These are phyloP conservation scores for Proliferodiscus dingleyae DNA, from an alignment of 2,329 filamentous ascomycete genomes.

Conservation along the genomic window DNA sequence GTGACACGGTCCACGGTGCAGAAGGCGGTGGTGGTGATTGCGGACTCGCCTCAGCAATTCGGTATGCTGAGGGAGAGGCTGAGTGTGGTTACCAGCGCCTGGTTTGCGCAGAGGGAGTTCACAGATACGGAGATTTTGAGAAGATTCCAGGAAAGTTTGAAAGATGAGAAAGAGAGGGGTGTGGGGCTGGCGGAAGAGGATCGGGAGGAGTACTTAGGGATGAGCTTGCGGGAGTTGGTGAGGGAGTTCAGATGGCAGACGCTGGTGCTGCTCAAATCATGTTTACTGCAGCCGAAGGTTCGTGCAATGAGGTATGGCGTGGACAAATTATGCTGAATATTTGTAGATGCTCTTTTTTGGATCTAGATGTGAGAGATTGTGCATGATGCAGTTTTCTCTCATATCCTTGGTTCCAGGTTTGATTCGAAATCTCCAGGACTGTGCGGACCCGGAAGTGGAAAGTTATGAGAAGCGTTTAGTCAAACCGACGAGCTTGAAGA, in stretches of 20 bases:
- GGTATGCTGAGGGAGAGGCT: slow-evolving; percentile 86
- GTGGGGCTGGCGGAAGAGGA: slow-evolving; percentile 61
- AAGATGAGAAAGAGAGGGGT: slow-evolving; percentile 60
- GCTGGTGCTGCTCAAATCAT: slow-evolving; percentile 87
- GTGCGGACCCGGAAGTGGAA: slow-evolving; percentile 88
- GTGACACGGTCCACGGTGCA: slow-evolving; percentile 97
- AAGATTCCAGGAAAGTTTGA: slow-evolving; percentile 86
- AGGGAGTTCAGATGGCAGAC: slow-evolving; percentile 95
- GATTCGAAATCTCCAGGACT: slow-evolving; percentile 87
- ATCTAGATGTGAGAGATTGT: slow-evolving; percentile 89
- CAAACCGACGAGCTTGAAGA: slow-evolving; percentile 79
- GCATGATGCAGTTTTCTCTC: slow-evolving; percentile 97
- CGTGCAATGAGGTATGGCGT: background rate
- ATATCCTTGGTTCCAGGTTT: slow-evolving; percentile 93
- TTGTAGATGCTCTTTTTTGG: slow-evolving; percentile 94
- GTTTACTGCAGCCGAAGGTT: slow-evolving; percentile 91
- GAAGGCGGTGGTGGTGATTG: slow-evolving; percentile 94
- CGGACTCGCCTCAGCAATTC: slow-evolving; percentile 84
- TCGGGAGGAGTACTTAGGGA: slow-evolving; percentile 81
- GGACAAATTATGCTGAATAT: slow-evolving; percentile 6
- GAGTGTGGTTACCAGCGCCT: slow-evolving; percentile 85
- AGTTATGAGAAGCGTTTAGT: slow-evolving; percentile 70
- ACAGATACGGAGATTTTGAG: slow-evolving; percentile 84
- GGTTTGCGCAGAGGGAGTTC: slow-evolving; percentile 95
- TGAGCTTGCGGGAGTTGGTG: slow-evolving; percentile 84